phyloP scores from a whole-genome alignment of 371 early-diverging fungal species.

The Actinomucor elegans region DNA sequence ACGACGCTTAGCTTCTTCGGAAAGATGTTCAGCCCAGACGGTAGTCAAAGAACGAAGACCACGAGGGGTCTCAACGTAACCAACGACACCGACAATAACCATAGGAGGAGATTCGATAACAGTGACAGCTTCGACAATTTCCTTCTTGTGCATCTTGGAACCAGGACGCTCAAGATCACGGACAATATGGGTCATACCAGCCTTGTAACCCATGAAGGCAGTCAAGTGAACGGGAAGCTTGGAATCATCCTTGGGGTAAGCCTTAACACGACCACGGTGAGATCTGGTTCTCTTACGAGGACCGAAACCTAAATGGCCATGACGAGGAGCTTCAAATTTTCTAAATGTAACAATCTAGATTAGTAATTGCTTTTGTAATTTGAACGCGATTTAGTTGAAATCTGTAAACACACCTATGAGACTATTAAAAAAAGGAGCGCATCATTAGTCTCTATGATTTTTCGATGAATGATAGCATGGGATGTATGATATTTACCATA shows the following conservation, averaged over 20 bases:
- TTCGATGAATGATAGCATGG: not conserved
- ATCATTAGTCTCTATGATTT: not conserved
- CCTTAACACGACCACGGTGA: slow-evolving; percentile 96
- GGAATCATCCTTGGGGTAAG: slow-evolving; percentile 98
- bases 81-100: slow-evolving; percentile 99
- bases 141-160: slow-evolving; percentile 99
- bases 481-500: slow-evolving; percentile 9
- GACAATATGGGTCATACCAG: slow-evolving; percentile 99
- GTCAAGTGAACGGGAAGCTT: slow-evolving; percentile 97
- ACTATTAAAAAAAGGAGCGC: not conserved
- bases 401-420: slow-evolving; percentile 13
- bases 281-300: slow-evolving; percentile 98
- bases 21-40: slow-evolving; percentile 99
- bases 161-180: slow-evolving; percentile 98
- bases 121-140: slow-evolving; percentile 99
- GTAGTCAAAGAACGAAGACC: slow-evolving; percentile 98
- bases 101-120: slow-evolving; percentile 99
- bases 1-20: slow-evolving; percentile 97
- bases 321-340: slow-evolving; percentile 77
- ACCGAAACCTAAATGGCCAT: slow-evolving; percentile 99
- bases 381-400: not conserved
- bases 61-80: slow-evolving; percentile 98
- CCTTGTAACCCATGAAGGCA: slow-evolving; percentile 99
- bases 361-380: not conserved
- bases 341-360: no score